Evolutionary conservation across 495 filamentous ascomycete genomes (phyloP).

Genomic region (Aspergillus taichungensis): DNA sequence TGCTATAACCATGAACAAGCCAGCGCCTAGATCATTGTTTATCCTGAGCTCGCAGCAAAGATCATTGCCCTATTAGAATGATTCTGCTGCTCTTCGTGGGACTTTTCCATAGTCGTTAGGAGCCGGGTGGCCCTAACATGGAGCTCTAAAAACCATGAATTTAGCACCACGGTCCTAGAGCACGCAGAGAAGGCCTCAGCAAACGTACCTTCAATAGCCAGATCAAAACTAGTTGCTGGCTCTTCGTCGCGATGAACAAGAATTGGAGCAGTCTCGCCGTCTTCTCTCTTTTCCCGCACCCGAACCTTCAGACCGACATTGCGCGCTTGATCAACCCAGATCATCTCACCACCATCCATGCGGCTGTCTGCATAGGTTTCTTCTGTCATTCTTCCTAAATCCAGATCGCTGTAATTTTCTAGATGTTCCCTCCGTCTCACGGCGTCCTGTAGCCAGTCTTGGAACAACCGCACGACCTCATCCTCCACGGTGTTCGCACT

Average conservation of each 20-base stretch:
- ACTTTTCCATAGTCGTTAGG: conserved; percentile 48
- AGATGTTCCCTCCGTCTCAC: no score
- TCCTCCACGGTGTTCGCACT: conserved; percentile 55
- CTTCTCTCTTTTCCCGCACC: conserved; percentile 32
- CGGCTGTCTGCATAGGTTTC: neutral
- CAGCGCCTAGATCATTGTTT: neutral
- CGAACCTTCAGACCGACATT: conserved; percentile 51
- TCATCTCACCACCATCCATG: conserved; percentile 18
- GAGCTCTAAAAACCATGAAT: conserved; percentile 37
- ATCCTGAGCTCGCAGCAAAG: conserved; percentile 8
- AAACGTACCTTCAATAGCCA: conserved; percentile 50
- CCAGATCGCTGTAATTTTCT: no score
- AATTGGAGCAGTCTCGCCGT: conserved; percentile 22
- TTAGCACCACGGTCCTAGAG: conserved; percentile 5
- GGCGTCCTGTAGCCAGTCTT: conserved; percentile 53
- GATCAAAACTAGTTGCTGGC: conserved; percentile 44
- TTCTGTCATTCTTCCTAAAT: no score
- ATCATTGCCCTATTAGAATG: conserved; percentile 52
- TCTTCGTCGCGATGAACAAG: conserved; percentile 48
- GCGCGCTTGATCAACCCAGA: conserved; percentile 50
- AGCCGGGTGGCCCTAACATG: conserved; percentile 51
- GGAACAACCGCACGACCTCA: conserved; percentile 55
- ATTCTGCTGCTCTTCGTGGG: conserved; percentile 43
- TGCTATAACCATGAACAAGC: no score
- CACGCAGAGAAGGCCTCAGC: neutral